Percentiles rank a stretch among this genome's conserved stretches.
Conservation (phyloP, 805 yeast species). For the Lipomyces sp. region DNA sequence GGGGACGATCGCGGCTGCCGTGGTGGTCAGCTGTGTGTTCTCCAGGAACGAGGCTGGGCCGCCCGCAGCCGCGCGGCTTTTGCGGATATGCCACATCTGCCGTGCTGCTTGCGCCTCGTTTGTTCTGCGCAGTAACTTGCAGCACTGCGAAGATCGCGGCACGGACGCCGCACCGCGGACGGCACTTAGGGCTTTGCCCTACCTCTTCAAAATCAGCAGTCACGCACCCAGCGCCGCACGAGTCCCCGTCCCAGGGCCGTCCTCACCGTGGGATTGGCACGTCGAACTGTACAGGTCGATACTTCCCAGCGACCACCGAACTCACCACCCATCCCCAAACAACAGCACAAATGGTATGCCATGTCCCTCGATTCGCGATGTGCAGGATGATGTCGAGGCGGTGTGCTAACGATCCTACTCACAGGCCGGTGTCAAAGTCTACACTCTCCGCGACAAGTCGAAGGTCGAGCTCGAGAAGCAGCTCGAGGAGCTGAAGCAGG, state of each 20-base stretch:
- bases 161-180: no score
- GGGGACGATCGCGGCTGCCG: neutral
- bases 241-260: no score
- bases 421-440: slow-evolving; percentile 60
- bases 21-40: neutral
- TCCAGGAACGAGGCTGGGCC: no score
- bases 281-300: neutral
- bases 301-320: slow-evolving; percentile 9
- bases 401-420: no score
- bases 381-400: neutral
- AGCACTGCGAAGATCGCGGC: neutral
- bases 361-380: neutral
- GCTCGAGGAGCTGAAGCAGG: slow-evolving; percentile 94
- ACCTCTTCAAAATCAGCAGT: neutral
- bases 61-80: neutral
- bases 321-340: neutral
- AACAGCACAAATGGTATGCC: slow-evolving; percentile 10
- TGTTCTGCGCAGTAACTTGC: neutral
- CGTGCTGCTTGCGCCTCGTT: no score
- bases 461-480: slow-evolving; percentile 94
- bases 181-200: slow-evolving; percentile 4
- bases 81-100: neutral
- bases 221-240: slow-evolving; percentile 2
- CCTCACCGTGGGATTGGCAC: no score
- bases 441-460: slow-evolving; percentile 94